Evolutionary conservation across 2,329 filamentous ascomycete species (phyloP).

Genomic region (Cercospora sp.): DNA sequence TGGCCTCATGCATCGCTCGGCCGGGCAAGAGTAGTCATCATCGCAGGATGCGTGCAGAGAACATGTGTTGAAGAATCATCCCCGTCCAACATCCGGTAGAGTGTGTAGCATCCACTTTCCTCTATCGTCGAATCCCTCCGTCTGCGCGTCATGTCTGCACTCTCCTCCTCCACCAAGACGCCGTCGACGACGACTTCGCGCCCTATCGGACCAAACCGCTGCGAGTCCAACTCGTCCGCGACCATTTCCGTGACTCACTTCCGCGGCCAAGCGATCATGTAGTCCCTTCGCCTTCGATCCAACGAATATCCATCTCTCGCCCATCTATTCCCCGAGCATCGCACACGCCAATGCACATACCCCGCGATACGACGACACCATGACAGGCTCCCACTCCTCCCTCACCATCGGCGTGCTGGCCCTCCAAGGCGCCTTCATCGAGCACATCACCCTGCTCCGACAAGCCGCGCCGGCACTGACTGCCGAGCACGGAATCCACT

Average conservation of each 20-base stretch:
- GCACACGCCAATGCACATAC: background rate
- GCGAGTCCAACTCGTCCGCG: background rate
- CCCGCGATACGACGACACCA: background rate
- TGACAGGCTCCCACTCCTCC: slow-evolving; percentile 10
- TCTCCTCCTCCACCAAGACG: background rate
- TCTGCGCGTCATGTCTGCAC: background rate
- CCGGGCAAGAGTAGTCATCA: too few relatives aligned
- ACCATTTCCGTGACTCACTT: background rate
- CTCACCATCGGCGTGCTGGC: slow-evolving; percentile 66
- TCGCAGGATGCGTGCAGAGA: background rate
- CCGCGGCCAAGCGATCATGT: background rate
- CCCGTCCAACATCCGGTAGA: background rate
- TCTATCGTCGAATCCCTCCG: background rate
- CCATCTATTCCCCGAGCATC: background rate
- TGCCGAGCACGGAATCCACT: slow-evolving; percentile 34
- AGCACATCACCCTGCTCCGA: slow-evolving; percentile 77
- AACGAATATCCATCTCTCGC: too few relatives aligned
- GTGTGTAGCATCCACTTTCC: background rate
- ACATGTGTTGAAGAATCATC: background rate
- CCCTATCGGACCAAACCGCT: background rate
- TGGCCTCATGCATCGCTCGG: background rate
- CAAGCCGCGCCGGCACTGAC: slow-evolving; percentile 50
- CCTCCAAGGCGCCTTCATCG: slow-evolving; percentile 88
- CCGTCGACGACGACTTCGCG: background rate
- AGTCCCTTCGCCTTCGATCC: too few relatives aligned